A percentile compares a stretch with the other conserved stretches of the same genome.
Evolutionary conservation across 202 grass and related monocot genomes (phyloP).

Genomic region (Setaria viridis): DNA sequence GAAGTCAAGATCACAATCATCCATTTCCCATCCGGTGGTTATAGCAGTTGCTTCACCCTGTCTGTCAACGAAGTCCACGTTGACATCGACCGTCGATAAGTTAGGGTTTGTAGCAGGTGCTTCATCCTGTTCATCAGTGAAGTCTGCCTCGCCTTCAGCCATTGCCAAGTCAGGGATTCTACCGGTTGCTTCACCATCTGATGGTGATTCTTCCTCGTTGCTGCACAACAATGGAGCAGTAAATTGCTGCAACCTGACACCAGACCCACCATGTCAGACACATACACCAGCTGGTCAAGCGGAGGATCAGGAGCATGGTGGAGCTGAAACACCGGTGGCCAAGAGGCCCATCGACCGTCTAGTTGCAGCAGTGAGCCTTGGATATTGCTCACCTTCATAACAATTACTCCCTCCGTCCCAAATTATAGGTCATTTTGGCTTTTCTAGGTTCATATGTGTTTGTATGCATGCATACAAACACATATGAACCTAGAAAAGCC

Average conservation of each 20-base stretch:
- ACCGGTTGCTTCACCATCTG: neutral
- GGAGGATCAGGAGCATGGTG: neutral
- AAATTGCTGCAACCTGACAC: constrained; percentile 3
- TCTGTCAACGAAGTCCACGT: neutral
- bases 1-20: neutral
- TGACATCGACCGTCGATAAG: neutral
- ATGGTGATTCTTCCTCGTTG: constrained; percentile 30
- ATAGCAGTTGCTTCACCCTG: neutral
- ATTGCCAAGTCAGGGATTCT: neutral
- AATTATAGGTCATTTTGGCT: too few species aligned
- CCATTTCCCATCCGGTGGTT: neutral
- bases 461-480: too few species aligned
- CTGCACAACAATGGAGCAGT: constrained; percentile 10
- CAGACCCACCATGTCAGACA: neutral
- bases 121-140: neutral
- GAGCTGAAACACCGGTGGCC: neutral
- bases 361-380: constrained; percentile 35
- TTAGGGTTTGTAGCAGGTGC: neutral
- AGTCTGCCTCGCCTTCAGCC: neutral
- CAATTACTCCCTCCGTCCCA: neutral
- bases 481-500: too few species aligned
- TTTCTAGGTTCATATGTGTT: too few species aligned
- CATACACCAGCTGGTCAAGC: constrained; percentile 12
- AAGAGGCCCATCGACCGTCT: constrained; percentile 42
- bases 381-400: neutral